Evolutionary conservation across 768 basidiomycete species (phyloP).

Genomic region (Pleurotus tuber-regium): DNA sequence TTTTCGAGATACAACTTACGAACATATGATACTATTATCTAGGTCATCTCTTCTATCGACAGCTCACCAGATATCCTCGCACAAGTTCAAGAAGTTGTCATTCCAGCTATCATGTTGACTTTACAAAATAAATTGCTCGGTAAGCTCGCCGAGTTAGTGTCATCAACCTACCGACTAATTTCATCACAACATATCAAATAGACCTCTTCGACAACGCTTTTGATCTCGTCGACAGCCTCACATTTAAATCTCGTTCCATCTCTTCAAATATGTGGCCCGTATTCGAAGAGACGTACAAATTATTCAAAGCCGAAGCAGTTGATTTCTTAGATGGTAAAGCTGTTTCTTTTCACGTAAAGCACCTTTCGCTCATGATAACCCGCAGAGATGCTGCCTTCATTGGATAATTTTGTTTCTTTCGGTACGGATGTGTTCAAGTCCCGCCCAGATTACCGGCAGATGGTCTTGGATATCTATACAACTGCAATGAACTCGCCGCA

Average conservation of each 20-base stretch:
- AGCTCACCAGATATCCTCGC: conserved; percentile 69
- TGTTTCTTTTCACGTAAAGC: neutral
- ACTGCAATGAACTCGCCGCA: conserved; percentile 65
- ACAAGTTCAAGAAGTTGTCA: conserved; percentile 78
- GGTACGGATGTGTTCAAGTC: conserved; percentile 74
- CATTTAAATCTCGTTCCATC: conserved; percentile 76
- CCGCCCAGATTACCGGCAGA: conserved; percentile 72
- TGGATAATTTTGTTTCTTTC: conserved; percentile 88
- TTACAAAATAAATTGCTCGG: conserved; percentile 77
- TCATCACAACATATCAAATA: conserved; percentile 31
- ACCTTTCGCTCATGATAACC: neutral
- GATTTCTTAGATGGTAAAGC: conserved; percentile 82
- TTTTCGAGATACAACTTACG: conserved; percentile 5
- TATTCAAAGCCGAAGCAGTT: conserved; percentile 80
- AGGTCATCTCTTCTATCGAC: conserved; percentile 78
- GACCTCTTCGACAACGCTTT: conserved; percentile 88
- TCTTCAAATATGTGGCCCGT: conserved; percentile 85
- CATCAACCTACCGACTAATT: too few species aligned
- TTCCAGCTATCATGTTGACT: conserved; percentile 75
- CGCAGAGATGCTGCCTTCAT: conserved; percentile 84
- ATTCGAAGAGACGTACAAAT: conserved; percentile 76
- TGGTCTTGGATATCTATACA: conserved; percentile 82
- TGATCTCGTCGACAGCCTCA: conserved; percentile 80
- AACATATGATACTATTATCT: neutral
- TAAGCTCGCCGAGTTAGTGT: conserved; percentile 26